phyloP scores from a whole-genome alignment of 2,329 filamentous ascomycete genomes.

The Fusarium sp. region DNA sequence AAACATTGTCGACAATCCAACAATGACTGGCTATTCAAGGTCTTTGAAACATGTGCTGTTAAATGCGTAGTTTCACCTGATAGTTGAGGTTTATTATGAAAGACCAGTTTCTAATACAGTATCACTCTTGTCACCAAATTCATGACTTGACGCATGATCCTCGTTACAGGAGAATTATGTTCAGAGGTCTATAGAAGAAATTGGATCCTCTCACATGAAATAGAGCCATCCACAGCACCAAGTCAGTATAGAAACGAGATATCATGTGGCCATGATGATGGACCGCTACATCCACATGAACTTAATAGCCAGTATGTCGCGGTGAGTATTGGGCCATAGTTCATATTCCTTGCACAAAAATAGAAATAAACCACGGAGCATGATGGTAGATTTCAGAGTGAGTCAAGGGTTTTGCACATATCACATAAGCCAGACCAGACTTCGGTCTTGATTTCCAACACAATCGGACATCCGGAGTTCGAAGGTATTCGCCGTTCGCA shows the following conservation, averaged over 20 bases:
- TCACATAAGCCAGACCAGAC: conserved; percentile 5
- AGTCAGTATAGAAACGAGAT: background rate
- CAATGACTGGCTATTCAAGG: background rate
- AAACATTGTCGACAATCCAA: background rate
- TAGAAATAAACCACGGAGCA: conserved; percentile 79
- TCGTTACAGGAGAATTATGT: background rate
- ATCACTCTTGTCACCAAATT: background rate
- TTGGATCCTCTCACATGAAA: background rate
- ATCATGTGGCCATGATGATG: conserved; percentile 72
- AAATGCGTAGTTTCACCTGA: background rate
- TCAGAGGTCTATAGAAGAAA: background rate
- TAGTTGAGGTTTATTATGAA: background rate
- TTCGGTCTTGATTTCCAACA: background rate
- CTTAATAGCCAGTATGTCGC: conserved; percentile 62
- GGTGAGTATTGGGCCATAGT: conserved; percentile 74
- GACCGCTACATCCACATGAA: conserved; percentile 74
- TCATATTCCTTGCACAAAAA: conserved; percentile 86
- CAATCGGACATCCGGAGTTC: conserved; percentile 11
- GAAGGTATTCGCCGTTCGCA: background rate
- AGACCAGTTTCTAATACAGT: background rate
- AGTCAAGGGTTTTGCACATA: conserved; percentile 69
- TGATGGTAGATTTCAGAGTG: conserved; percentile 81
- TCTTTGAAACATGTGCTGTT: background rate
- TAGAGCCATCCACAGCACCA: background rate
- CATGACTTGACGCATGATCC: background rate